phyloP scores from a whole-genome alignment of 2,329 filamentous ascomycete genomes.

The Lecanicillium sp. region DNA sequence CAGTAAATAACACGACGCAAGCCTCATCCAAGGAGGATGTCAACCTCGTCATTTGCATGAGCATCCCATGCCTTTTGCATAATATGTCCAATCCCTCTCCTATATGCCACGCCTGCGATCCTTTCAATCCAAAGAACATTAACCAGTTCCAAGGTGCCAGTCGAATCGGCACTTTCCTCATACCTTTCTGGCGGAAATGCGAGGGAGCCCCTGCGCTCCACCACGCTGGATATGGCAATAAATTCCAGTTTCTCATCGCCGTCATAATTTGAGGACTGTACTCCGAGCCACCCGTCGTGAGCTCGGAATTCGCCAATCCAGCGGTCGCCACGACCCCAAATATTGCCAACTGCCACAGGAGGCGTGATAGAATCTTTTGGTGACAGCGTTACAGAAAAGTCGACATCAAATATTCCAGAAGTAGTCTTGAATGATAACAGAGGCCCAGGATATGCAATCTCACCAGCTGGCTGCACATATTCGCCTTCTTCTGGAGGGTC shows the following conservation, averaged over 20 bases:
- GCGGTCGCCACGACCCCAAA: constrained; percentile 25
- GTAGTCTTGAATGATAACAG: constrained; percentile 32
- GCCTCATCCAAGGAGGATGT: constrained; percentile 30
- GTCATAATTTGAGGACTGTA: constrained; percentile 38
- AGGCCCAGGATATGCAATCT: constrained; percentile 27
- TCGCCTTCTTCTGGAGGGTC: constrained; percentile 21
- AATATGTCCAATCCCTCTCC: constrained; percentile 35
- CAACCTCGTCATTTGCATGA: constrained; percentile 30
- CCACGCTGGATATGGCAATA: constrained; percentile 31
- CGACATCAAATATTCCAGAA: constrained; percentile 31
- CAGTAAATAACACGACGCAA: too few relatives aligned
- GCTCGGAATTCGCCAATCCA: constrained; percentile 36
- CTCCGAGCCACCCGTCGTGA: constrained; percentile 37
- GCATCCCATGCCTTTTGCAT: constrained; percentile 32
- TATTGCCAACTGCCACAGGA: constrained; percentile 34
- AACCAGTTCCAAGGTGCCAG: constrained; percentile 36
- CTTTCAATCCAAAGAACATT: constrained; percentile 40
- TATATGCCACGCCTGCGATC: constrained; percentile 32
- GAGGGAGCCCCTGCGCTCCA: constrained; percentile 33
- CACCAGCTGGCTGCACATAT: constrained; percentile 21
- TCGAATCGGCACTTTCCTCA: constrained; percentile 31
- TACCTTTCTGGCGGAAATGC: constrained; percentile 31
- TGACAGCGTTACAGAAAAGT: constrained; percentile 27
- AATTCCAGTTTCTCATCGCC: constrained; percentile 37
- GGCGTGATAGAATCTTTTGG: constrained; percentile 28